phyloP scores from a whole-genome alignment of 108 stramenopile genomes.

The Chaetoceros muelleri region DNA sequence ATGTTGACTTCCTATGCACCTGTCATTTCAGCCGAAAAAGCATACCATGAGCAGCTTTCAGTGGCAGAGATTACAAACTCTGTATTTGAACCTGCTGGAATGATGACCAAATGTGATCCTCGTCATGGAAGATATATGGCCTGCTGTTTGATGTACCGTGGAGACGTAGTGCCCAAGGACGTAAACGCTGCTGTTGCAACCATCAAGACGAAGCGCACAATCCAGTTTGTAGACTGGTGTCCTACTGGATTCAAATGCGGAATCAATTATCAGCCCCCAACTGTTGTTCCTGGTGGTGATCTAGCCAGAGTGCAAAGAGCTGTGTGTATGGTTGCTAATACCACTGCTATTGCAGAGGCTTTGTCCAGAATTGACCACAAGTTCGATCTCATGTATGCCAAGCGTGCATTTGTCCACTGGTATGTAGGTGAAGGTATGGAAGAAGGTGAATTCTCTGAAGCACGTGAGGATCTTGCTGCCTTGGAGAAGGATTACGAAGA shows the following conservation, averaged over 20 bases:
- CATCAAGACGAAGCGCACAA: slow-evolving; percentile 94
- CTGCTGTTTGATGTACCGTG: slow-evolving; percentile 95
- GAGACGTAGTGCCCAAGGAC: slow-evolving; percentile 93
- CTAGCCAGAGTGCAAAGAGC: slow-evolving; percentile 93
- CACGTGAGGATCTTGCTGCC: no score
- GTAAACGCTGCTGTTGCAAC: slow-evolving; percentile 89
- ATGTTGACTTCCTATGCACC: slow-evolving; percentile 93
- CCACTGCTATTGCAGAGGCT: slow-evolving; percentile 98
- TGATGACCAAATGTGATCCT: slow-evolving; percentile 97
- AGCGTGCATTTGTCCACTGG: slow-evolving; percentile 99
- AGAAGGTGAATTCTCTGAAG: slow-evolving; percentile 98
- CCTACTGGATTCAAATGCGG: slow-evolving; percentile 99
- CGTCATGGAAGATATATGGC: slow-evolving; percentile 99
- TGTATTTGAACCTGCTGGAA: slow-evolving; percentile 89
- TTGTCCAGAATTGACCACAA: slow-evolving; percentile 96
- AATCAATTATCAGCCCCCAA: slow-evolving; percentile 98
- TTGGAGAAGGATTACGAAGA: slow-evolving; percentile 65
- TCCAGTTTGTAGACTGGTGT: no score
- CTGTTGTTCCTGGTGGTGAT: slow-evolving; percentile 90
- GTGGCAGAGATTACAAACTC: slow-evolving; percentile 93
- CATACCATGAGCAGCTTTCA: slow-evolving; percentile 88
- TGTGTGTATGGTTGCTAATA: slow-evolving; percentile 99
- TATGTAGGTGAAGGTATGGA: slow-evolving; percentile 99
- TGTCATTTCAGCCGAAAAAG: slow-evolving; percentile 88
- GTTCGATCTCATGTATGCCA: no score